These are phyloP conservation scores for Cercophora samala DNA, from an alignment of 495 filamentous ascomycete genomes.

Conservation along the genomic window DNA sequence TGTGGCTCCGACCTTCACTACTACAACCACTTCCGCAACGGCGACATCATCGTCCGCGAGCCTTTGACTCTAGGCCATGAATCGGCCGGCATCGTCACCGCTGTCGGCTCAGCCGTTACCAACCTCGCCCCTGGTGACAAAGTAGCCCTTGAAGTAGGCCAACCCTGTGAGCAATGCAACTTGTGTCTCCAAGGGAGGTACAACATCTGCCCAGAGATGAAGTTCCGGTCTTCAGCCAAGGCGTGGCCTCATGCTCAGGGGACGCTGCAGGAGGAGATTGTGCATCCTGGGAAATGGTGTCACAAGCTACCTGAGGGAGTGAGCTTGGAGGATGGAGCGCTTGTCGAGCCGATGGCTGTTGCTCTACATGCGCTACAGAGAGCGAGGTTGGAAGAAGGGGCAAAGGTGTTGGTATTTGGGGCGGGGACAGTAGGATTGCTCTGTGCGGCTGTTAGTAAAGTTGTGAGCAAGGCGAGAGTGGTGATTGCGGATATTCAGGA, in stretches of 20 bases:
- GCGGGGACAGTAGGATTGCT: slow-evolving; percentile 79
- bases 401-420: slow-evolving; percentile 69
- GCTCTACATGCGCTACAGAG: slow-evolving; percentile 70
- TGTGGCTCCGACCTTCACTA: slow-evolving; percentile 71
- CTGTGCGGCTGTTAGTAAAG: slow-evolving; percentile 63
- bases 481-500: slow-evolving; percentile 78
- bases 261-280: slow-evolving; percentile 74
- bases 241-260: slow-evolving; percentile 75
- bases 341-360: slow-evolving; percentile 77
- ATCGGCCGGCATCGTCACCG: slow-evolving; percentile 55
- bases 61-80: slow-evolving; percentile 63
- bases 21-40: slow-evolving; percentile 64
- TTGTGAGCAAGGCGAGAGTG: slow-evolving; percentile 38
- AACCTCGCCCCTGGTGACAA: slow-evolving; percentile 58
- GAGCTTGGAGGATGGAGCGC: slow-evolving; percentile 64
- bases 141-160: slow-evolving; percentile 80
- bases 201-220: slow-evolving; percentile 80
- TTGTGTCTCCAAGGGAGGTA: slow-evolving; percentile 68
- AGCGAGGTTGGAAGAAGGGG: slow-evolving; percentile 50
- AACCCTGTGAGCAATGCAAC: slow-evolving; percentile 69
- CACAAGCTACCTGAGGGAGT: slow-evolving; percentile 64
- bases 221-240: slow-evolving; percentile 77
- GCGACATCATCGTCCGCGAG: slow-evolving; percentile 60
- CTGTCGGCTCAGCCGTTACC: slow-evolving; percentile 48
- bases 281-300: slow-evolving; percentile 68